These are phyloP conservation scores for Brassica juncea DNA, from an alignment of 345 rosid genomes.

Conservation along the genomic window DNA sequence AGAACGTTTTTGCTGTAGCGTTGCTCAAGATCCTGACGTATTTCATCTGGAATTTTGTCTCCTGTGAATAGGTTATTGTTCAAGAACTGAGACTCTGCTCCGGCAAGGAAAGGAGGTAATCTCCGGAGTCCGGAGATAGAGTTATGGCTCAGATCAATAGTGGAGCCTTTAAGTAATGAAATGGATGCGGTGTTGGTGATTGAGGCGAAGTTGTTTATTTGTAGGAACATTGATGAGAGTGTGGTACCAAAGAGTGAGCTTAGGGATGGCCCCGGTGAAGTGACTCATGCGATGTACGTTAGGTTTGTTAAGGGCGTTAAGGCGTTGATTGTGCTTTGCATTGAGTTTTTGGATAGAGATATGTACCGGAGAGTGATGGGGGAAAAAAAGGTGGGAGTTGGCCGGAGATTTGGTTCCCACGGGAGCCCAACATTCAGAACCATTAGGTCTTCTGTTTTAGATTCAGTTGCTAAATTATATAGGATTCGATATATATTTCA, in stretches of 20 bases:
- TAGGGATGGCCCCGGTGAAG: too few relatives aligned
- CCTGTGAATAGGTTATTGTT: conserved; percentile 70
- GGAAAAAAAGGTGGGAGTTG: conserved; percentile 46
- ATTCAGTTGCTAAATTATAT: background rate
- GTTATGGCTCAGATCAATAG: conserved; percentile 79
- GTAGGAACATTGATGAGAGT: conserved; percentile 62
- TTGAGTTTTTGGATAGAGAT: conserved; percentile 52
- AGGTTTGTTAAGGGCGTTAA: conserved; percentile 50
- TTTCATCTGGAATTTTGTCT: conserved; percentile 51
- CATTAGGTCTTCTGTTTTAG: background rate
- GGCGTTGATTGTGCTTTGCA: conserved; percentile 66
- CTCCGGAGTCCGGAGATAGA: conserved; percentile 44
- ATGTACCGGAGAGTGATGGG: conserved; percentile 72
- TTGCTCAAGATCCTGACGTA: conserved; percentile 48
- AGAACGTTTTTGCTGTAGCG: conserved; percentile 57
- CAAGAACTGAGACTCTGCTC: conserved; percentile 66
- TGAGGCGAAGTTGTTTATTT: conserved; percentile 76
- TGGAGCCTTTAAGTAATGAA: conserved; percentile 47
- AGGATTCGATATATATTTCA: background rate
- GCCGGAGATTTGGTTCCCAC: conserved; percentile 49
- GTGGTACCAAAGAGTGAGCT: background rate
- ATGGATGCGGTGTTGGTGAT: background rate
- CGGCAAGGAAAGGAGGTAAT: conserved; percentile 50
- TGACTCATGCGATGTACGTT: conserved; percentile 36
- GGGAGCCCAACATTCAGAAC: background rate